Conservation (phyloP, 495 filamentous ascomycete species). For the Neurospora terricola region DNA sequence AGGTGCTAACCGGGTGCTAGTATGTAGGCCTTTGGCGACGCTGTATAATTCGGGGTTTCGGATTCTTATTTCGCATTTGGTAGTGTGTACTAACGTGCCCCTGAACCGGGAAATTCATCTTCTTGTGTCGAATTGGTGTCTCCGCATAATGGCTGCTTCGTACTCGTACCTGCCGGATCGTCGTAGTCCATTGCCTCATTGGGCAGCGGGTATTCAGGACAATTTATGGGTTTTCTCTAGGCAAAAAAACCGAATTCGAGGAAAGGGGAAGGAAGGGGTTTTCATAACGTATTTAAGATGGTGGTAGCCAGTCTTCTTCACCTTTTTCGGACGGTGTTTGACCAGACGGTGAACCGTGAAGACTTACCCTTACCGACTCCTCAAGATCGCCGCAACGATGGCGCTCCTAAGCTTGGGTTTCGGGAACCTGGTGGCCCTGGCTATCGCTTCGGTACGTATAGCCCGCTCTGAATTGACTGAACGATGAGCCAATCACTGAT, state of each 20-base stretch:
- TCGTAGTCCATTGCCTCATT: background rate
- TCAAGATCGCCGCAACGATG: conserved; percentile 1
- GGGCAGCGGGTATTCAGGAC: background rate
- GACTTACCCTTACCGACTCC: background rate
- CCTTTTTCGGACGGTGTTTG: background rate
- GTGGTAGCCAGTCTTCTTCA: background rate
- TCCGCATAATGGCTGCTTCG: background rate
- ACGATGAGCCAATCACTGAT: background rate
- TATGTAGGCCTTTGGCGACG: too few relatives aligned
- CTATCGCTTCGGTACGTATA: background rate
- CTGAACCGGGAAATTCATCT: background rate
- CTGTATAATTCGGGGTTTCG: background rate
- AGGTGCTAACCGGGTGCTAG: background rate
- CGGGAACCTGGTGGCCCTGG: conserved; percentile 1
- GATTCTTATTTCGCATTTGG: background rate
- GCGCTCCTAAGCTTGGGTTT: conserved; percentile 3
- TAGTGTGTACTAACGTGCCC: background rate
- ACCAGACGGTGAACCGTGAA: background rate
- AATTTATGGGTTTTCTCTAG: background rate
- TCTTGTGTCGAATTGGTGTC: background rate
- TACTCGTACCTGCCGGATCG: conserved; percentile 9
- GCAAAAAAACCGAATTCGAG: background rate
- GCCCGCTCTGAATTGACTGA: background rate
- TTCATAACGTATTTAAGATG: background rate
- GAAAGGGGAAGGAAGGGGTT: background rate